Base-by-base conservation (phyloP, 2,329 filamentous ascomycete species). In the Didymella arachidicola region DNA sequence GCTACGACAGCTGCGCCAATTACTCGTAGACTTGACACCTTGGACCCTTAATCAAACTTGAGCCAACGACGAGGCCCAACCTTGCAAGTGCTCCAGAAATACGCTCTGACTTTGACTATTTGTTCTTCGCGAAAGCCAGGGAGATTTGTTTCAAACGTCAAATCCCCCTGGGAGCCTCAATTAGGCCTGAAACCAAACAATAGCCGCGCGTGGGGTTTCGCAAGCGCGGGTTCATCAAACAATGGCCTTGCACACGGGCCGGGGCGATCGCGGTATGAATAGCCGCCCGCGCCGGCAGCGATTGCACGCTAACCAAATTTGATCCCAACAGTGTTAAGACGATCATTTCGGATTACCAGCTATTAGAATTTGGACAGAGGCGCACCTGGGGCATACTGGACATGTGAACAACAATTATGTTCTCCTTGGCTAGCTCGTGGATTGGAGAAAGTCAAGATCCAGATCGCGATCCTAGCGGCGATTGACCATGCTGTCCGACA, bases 131-230 rank as follows among this genome's bases (percentile, higher is more conserved):
- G 18, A 50, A 54, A 45, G 56, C 19, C 45, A 54, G 34, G 26
- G 46, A 39, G 47, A 46, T 45, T 27, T 44, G 50, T 50, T 42
- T 54, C 32, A 19, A 43, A 29, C 22, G 16, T 50, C 29, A 22
- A 18, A 22, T 14, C 25, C 42, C 43, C 44, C 25, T 36, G 41
- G 32, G 18, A 45, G 30, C 22, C 38, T 51, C 19, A 29, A 59
- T 50, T 57, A 55, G 45, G 29, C 30, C 36, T 62, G 60, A 62
- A 57, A 62, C 60, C 44, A 60, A 62, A 57, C 56, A 57, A 54
- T 46, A 54, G 53, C 46, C 36, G 51, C 46, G 46, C 50, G 34
- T 51, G 45, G 51, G 36, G 42, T 29, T 59, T 27, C 26, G 25
- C 43, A 39, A 57, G 41, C 19, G 27, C 32, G 27, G 27, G 30